Base-by-base conservation (phyloP, 176 grass and related monocot species). In the Oryza australiensis region DNA sequence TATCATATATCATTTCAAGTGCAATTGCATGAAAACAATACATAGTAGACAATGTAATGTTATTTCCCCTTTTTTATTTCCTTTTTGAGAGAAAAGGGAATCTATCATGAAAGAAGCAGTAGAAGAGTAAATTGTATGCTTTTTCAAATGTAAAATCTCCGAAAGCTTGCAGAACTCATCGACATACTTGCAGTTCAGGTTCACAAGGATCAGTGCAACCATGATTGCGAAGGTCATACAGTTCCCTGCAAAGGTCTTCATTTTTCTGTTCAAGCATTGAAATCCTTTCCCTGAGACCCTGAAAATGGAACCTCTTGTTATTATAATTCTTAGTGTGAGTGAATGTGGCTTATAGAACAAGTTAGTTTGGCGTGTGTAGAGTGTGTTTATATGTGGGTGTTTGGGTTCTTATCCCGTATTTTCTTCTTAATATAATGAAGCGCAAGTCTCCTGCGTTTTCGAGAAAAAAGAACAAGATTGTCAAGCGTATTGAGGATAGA, bases 201-300 rank as follows among this genome's bases (percentile, higher is more conserved):
- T 94, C 89, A 83, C 68, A 90, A 60, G 80, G 72, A 75, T 96
- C 91, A 83, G 20, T 68, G 46, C 76, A 80, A 77, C 62, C 75
- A 81, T 26, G 73, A 62, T 46, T 92, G 20, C 91, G 89, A 67
- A 88, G 72, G 41, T 45, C 87, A 87, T 89, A 94, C 26, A 99
- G 80, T 65, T 99, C 91, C 74, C 91, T 90, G 79, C 89, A 96
- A 77, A 99, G 91, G 57, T 94, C 89, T 66, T 94, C 91, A 40
- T 99, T 99, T 45, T 93, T 96, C 72, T 94, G 79, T 82, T 99
- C 97, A 78, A 99, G 89, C 91, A 91, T 96, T 82, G 87, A 92
- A 68, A 99, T 89, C 87, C 75, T 96, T 76, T 99, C 91, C 83
- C 92, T 95, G 18, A 99, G 93, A 84, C 78, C 83, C 97, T 99